Base-by-base conservation (phyloP, 768 basidiomycete genomes). In the Mycena albidolilacea region DNA sequence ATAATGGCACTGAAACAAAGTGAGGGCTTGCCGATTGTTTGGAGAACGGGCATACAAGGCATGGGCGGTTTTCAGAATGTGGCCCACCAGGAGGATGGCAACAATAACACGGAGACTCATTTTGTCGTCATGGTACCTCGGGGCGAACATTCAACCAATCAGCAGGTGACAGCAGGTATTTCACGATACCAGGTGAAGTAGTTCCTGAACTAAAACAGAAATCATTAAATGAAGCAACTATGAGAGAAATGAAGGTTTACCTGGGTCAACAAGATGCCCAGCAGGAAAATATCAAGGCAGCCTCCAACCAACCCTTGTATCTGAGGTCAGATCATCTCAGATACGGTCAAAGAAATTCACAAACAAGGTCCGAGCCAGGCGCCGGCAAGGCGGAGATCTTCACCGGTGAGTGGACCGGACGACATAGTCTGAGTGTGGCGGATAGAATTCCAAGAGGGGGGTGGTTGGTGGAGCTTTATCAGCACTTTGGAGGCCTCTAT, bases 71-170 rank as follows among this genome's bases (percentile, higher is more conserved):
- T 64, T 64, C 38, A 64, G 38, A 7, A 54, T n/a, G 7, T 48
- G 50, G 17, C 50, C 7, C 10, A 64, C 30, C 17, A 39, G 37
- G 50, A 64, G 64, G 50, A 52, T 39, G 12, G 19, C 48, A 4
- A 64, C 64, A 21, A 64, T 39, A 15, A 59, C 10, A 6, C 58
- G 54, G 54, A 67, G 41, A 10, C 30, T 17, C 21, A 19, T 7
- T 38, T 67, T 67, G 41, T 67, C 66, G 41, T 67, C 66, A 9
- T 21, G 10, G 15, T 67, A 67, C 50, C 50, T 52, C 21, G 50
- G 50, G 15, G 50, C n/a, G 50, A 52, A 52, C 50, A 52, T 21
- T 52, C 50, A 52, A 48, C 15, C 46, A 48, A 52, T 52, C 50
- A 52, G 50, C 50, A 6, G 50, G 50, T 52, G 50, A 52, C 50